Evolutionary conservation across 805 yeast species (phyloP), one percentile per base, ranked within the genome.

Genomic region (Hanseniaspora valbyensis): DNA sequence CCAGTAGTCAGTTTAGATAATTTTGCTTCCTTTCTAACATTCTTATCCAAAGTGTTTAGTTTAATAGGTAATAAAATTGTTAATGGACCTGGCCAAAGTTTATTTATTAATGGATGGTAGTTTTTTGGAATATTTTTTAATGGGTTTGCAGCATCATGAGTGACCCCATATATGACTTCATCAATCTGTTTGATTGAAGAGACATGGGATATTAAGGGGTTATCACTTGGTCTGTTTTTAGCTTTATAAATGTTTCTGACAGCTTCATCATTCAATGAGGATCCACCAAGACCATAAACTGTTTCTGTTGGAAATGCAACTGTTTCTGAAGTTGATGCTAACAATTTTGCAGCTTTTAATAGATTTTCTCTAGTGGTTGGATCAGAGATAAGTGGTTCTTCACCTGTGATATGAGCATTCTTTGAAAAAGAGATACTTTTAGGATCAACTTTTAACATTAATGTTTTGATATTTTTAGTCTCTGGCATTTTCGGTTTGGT

Each of bases 231-330:
- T 55, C 98, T 72, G 61, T 88, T 87, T 59, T 92, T 92, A 25
- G 96, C 97, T 24, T 65, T 70, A 63, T 88, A 92, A 9, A 92
- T 92, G 41, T 80, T 76, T 52, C 66, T 62, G 2, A 89, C 95
- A 0, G 94, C 75, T 4, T 75, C 77, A 49, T 87, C 87, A 49
- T 71, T 73, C 44, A 85, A 68, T 0, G 95, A 84, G 2, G 89
- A 81, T 0, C 92, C 98, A 0, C 95, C 98, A 0, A 92, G 71
- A 0, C 98, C 98, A 63, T 92, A 92, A 0, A 92, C 98, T 0
- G 98, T 92, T 61, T 92, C 98, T 0, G 98, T 86, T 1, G 98
- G 98, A 59, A 92, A 89, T 0, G 90, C 97, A 13, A 92, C 88
- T 0, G 81, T 87, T 25, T 78, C 69, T 34, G 72, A 61, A 0